Evolutionary conservation across 2,329 filamentous ascomycete species (phyloP).

Genomic region (Aspergillus sp.): DNA sequence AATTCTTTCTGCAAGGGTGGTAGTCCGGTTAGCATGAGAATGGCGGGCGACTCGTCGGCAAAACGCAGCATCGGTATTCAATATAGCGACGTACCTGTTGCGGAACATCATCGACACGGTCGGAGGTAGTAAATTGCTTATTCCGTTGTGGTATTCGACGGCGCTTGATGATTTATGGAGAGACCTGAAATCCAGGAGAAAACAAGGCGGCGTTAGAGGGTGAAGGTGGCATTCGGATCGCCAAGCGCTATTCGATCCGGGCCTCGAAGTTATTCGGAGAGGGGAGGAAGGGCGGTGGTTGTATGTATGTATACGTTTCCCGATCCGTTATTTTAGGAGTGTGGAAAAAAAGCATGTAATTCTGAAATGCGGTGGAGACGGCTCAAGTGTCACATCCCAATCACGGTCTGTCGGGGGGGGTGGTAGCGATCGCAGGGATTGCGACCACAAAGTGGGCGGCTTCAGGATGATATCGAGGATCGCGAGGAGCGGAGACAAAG

Average conservation of each 20-base stretch:
- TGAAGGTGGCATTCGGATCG: slow-evolving; percentile 18
- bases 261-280: neutral
- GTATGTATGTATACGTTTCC: neutral
- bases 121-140: neutral
- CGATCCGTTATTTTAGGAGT: neutral
- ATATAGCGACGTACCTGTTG: slow-evolving; percentile 45
- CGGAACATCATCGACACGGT: slow-evolving; percentile 45
- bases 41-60: slow-evolving; percentile 3
- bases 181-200: neutral
- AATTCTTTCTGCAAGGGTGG: slow-evolving; percentile 61
- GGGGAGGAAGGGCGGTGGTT: neutral
- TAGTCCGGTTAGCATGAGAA: slow-evolving; percentile 16
- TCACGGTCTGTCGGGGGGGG: neutral
- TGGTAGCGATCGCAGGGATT: neutral
- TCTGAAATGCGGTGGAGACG: neutral
- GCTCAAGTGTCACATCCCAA: slow-evolving; percentile 4
- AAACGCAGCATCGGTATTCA: slow-evolving; percentile 3
- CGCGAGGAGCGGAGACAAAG: neutral
- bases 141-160: neutral
- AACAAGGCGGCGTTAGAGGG: neutral
- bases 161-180: neutral
- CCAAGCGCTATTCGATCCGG: neutral
- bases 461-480: neutral
- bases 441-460: neutral
- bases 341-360: neutral